Evolutionary conservation across 768 basidiomycete species (phyloP), one percentile per base, ranked within the genome.

Genomic region (Rhizopogon vulgaris): DNA sequence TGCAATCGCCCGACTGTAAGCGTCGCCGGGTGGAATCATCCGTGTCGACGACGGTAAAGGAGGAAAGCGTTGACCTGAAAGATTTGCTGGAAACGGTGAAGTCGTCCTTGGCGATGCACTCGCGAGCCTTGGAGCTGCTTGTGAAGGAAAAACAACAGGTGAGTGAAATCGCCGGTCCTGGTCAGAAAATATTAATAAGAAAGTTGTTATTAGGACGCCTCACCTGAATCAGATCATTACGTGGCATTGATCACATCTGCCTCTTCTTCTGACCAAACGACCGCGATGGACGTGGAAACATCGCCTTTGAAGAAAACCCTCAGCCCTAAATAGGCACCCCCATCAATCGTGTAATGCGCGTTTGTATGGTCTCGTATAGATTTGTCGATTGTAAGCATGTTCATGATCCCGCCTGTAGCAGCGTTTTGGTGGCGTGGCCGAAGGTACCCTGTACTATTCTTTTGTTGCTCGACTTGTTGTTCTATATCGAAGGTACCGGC

Each of bases 131-230:
- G 8, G 69, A 76, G 43, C 52, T 60, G 48, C 56, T 80, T 28
- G 62, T 67, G 12, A 73, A 73, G 56, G 78, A 81, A 57, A 80
- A 80, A 54, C 64, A 66, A 41, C 71, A 74, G 71, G 79, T 77
- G 56, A 62, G 52, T 48, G 36, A 27, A 17, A 32, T 27, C 43
- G 18, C 30, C 32, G 3, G 8, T 34, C 18, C 12, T 30, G 32
- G 14, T 34, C 28, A 22, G 12, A 27, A 18, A 10, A 46, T n/a
- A 2, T 32, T 3, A 34, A 24, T 34, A 34, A 14, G 18, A 38
- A 38, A 15, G 14, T 41, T 40, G 39, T 22, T 37, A 52, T 17
- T 63, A 63, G 39, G 36, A 36, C 22, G 43, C 49, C 40, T 48
- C 53, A 37, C 65, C 52, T 48, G 52, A 49, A 6, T 41, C 56